A percentile compares a stretch with the other conserved stretches of the same genome.
Evolutionary conservation across 495 filamentous ascomycete genomes (phyloP).

Genomic region (Penicillium simplicissimum): DNA sequence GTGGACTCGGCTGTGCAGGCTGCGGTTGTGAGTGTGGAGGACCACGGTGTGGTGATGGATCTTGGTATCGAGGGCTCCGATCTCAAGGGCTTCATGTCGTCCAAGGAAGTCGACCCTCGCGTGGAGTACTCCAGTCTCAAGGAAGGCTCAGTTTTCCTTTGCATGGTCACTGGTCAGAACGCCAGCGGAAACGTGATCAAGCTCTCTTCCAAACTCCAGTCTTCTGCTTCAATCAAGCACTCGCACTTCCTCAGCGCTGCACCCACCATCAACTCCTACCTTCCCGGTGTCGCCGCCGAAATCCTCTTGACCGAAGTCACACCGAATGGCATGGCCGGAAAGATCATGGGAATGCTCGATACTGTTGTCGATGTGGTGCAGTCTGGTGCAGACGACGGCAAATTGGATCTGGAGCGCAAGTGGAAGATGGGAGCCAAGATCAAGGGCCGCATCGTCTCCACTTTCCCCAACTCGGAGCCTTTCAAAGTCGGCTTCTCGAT

Average conservation of each 20-base stretch:
- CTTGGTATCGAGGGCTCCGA: slow-evolving; percentile 68
- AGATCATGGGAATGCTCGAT: slow-evolving; percentile 89
- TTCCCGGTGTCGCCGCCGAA: slow-evolving; percentile 87
- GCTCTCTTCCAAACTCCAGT: slow-evolving; percentile 72
- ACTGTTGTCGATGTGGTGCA: slow-evolving; percentile 88
- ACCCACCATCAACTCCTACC: slow-evolving; percentile 83
- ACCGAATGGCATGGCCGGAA: slow-evolving; percentile 65
- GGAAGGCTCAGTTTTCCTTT: slow-evolving; percentile 81
- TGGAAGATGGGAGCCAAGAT: slow-evolving; percentile 80
- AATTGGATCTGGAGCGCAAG: slow-evolving; percentile 67
- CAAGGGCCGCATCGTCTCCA: slow-evolving; percentile 83
- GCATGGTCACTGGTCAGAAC: slow-evolving; percentile 73
- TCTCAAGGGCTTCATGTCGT: slow-evolving; percentile 83
- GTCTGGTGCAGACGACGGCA: slow-evolving; percentile 66
- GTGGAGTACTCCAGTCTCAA: slow-evolving; percentile 62
- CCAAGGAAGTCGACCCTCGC: slow-evolving; percentile 70
- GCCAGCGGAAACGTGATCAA: slow-evolving; percentile 81
- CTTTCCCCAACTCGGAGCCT: slow-evolving; percentile 72
- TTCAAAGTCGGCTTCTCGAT: slow-evolving; percentile 85
- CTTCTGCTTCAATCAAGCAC: slow-evolving; percentile 68
- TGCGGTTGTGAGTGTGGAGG: slow-evolving; percentile 84
- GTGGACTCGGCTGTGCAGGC: slow-evolving; percentile 78
- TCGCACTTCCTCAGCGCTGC: slow-evolving; percentile 68
- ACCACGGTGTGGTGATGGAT: slow-evolving; percentile 94
- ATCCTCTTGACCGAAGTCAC: slow-evolving; percentile 75